phyloP scores from a whole-genome alignment of 768 basidiomycete species.

The Russula earlei region DNA sequence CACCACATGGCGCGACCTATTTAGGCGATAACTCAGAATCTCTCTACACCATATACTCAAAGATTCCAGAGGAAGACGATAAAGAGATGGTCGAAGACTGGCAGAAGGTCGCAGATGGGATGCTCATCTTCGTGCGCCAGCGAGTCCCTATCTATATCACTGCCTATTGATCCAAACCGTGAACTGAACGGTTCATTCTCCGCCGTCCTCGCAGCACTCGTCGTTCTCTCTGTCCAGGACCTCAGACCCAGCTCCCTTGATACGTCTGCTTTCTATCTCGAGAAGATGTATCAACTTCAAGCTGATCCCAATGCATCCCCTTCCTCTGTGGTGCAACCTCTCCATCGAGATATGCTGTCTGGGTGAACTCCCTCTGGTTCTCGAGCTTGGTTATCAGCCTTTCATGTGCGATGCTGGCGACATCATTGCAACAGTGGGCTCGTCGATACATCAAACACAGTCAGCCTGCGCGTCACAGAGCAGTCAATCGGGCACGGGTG shows the following conservation, averaged over 20 bases:
- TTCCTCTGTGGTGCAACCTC: neutral
- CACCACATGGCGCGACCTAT: too few species aligned
- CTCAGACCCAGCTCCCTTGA: neutral
- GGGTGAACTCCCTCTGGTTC: neutral
- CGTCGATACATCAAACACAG: neutral
- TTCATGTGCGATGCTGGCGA: too few species aligned
- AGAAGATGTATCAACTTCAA: neutral
- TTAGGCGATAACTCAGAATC: neutral
- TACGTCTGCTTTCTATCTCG: neutral
- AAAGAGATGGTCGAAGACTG: neutral
- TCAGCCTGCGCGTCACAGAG: neutral
- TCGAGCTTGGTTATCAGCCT: neutral
- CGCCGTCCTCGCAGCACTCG: neutral
- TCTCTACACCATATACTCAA: neutral
- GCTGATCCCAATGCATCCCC: neutral
- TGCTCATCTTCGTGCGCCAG: neutral
- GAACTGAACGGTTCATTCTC: neutral
- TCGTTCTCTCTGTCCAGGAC: neutral
- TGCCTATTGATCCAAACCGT: neutral
- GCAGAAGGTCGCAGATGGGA: neutral
- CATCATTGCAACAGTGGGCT: neutral
- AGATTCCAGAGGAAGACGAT: neutral
- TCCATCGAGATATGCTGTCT: neutral
- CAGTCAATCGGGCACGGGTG: neutral
- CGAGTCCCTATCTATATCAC: neutral